A percentile compares a stretch with the other conserved stretches of the same genome.
Conservation (phyloP, 805 yeast genomes). For the Cyberlindnera xishuangbannaensis region DNA sequence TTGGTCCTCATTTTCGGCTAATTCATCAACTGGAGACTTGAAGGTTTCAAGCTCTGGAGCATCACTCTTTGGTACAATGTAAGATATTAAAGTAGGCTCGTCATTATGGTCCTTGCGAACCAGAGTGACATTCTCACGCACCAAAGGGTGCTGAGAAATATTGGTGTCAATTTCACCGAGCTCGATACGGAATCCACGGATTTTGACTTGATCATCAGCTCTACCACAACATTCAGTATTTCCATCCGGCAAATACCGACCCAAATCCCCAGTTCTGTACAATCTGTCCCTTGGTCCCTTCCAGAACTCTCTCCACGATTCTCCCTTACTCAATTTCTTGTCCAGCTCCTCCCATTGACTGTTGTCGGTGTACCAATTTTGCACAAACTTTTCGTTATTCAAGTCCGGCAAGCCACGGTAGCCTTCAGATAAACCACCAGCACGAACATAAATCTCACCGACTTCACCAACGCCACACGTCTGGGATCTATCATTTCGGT, state of each 20-base stretch:
- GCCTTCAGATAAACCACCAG: constrained; percentile 96
- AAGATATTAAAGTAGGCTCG: constrained; percentile 88
- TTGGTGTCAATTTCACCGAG: constrained; percentile 98
- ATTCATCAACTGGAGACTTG: constrained; percentile 37
- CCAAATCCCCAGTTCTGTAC: constrained; percentile 96
- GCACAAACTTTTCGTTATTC: constrained; percentile 80
- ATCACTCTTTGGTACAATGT: constrained; percentile 76
- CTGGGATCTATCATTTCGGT: constrained; percentile 80
- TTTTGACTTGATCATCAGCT: constrained; percentile 98
- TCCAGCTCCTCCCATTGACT: constrained; percentile 58
- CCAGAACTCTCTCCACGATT: constrained; percentile 76
- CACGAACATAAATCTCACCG: constrained; percentile 97
- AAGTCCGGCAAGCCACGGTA: constrained; percentile 88
- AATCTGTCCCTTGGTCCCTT: constrained; percentile 92
- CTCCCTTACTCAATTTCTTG: constrained; percentile 35
- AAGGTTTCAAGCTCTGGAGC: constrained; percentile 39
- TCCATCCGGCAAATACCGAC: constrained; percentile 95
- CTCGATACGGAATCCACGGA: constrained; percentile 97
- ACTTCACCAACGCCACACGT: constrained; percentile 98
- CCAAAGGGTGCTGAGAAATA: constrained; percentile 85
- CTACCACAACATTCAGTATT: constrained; percentile 98
- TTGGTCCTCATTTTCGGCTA: constrained; percentile 45
- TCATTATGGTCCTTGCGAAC: constrained; percentile 89
- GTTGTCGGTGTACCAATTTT: constrained; percentile 82
- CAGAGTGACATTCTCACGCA: constrained; percentile 88